Evolutionary conservation across 495 filamentous ascomycete species (phyloP), one percentile per base, ranked within the genome.

Genomic region (Pseudoneurospora amorphoporcata): DNA sequence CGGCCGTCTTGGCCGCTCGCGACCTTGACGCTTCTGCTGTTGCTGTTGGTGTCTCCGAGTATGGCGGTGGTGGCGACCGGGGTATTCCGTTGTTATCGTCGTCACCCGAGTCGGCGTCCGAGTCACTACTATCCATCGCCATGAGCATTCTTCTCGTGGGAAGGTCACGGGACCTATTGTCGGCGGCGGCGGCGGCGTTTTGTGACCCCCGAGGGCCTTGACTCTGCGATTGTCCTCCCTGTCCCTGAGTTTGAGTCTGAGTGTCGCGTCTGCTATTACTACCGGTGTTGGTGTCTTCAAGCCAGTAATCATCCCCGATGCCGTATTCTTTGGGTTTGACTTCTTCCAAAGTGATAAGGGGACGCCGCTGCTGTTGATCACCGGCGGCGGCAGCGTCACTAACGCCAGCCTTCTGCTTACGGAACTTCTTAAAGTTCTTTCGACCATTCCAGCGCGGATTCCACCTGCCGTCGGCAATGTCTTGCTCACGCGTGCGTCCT

Each of bases 341-440:
- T 76, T 95, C 94, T 73, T 95, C 92, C 17, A 98, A 82, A 0
- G 86, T 84, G 39, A 98, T 90, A 61, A 97, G 93, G 74, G 83
- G 68, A 77, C 86, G 78, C 14, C 53, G 53, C 7, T 1, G 47
- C 47, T 35, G 53, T 6, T 61, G 19, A 4, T 53, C 19, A 23
- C 12, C n/a, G 40, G 40, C 42, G 14, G 19, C 19, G 19, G 85
- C 81, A 1, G 84, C 85, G 0, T 86, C 88, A 3, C 87, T 89
- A 12, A 7, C 9, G 4, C 41, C 41, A 3, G 29, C 14, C 53
- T 29, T 53, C 68, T 88, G 87, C 71, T 89, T 87, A 4, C 89
- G 87, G 75, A 99, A 99, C 75, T 88, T 90, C 81, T 99, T 99
- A 84, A 98, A 99, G 75, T 99, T 98, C 82, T 94, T 96, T 7